Conservation (phyloP, 225 moss, liverwort and hornwort species). For the Marchantia polymorpha region DNA sequence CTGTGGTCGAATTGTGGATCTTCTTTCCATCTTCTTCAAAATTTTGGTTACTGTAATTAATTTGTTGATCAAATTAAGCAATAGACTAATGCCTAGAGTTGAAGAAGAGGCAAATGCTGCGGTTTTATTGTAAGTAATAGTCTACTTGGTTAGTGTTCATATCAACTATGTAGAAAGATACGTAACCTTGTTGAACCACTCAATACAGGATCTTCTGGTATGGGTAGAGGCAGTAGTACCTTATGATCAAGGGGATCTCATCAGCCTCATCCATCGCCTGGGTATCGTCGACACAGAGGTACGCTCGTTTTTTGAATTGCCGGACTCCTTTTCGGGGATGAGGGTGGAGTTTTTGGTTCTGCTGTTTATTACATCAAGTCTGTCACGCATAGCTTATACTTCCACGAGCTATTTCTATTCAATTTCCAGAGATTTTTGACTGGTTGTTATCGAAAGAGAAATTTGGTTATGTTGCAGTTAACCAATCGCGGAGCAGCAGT, state of each 20-base stretch:
- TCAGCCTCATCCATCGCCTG: conserved; percentile 86
- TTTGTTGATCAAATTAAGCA: too few relatives aligned
- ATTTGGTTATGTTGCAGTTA: background rate
- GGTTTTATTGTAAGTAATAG: too few relatives aligned
- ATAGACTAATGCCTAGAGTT: background rate
- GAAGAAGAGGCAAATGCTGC: background rate
- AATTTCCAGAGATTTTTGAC: too few relatives aligned
- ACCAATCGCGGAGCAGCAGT: too few relatives aligned
- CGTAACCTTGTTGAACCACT: background rate
- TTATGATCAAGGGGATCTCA: conserved; percentile 80
- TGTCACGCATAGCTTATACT: too few relatives aligned
- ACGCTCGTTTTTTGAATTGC: background rate
- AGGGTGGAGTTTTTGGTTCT: background rate
- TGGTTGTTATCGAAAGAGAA: too few relatives aligned
- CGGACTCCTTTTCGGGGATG: too few relatives aligned
- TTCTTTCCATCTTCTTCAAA: too few relatives aligned
- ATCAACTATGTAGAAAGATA: background rate
- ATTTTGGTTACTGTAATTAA: too few relatives aligned
- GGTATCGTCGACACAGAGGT: conserved; percentile 95
- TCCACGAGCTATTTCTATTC: too few relatives aligned
- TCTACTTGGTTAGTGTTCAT: too few relatives aligned
- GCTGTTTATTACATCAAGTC: too few relatives aligned
- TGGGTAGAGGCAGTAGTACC: conserved; percentile 82
- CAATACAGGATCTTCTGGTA: conserved; percentile 85
- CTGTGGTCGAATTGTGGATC: background rate